Evolutionary conservation across 257 asterid genomes (phyloP).

Genomic region (Solanum boliviense): DNA sequence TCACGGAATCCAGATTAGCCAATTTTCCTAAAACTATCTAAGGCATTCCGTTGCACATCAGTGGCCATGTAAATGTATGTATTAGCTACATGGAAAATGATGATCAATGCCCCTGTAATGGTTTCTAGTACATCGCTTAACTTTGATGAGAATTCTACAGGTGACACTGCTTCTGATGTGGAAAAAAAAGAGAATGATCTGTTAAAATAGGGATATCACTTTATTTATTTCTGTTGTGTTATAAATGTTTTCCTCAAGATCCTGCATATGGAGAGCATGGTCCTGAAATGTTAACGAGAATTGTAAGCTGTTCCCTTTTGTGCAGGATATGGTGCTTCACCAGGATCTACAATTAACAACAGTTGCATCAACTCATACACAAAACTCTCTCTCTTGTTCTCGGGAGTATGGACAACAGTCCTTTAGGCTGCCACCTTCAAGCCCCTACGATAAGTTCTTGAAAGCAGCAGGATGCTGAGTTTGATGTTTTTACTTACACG

Average conservation of each 20-base stretch:
- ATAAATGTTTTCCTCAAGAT: neutral
- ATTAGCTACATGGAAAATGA: neutral
- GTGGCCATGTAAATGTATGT: neutral
- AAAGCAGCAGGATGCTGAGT: constrained; percentile 44
- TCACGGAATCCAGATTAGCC: neutral
- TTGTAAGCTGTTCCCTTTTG: neutral
- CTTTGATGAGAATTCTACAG: neutral
- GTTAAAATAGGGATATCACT: neutral
- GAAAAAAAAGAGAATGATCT: neutral
- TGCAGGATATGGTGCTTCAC: constrained; percentile 13
- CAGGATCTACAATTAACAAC: constrained; percentile 5
- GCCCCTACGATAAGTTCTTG: constrained; percentile 44
- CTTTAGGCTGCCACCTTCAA: constrained; percentile 42
- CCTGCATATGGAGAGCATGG: neutral
- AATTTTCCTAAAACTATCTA: neutral
- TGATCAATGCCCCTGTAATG: neutral
- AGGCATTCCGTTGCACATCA: neutral
- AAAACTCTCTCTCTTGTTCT: constrained; percentile 13
- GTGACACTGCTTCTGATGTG: neutral
- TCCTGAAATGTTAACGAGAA: neutral
- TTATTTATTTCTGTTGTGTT: neutral
- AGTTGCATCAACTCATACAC: neutral
- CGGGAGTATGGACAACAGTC: constrained; percentile 24
- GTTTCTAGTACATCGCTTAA: neutral
- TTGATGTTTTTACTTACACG: neutral